These are phyloP conservation scores for Toxicodendron radicans DNA, from an alignment of 345 rosid genomes.

Conservation along the genomic window DNA sequence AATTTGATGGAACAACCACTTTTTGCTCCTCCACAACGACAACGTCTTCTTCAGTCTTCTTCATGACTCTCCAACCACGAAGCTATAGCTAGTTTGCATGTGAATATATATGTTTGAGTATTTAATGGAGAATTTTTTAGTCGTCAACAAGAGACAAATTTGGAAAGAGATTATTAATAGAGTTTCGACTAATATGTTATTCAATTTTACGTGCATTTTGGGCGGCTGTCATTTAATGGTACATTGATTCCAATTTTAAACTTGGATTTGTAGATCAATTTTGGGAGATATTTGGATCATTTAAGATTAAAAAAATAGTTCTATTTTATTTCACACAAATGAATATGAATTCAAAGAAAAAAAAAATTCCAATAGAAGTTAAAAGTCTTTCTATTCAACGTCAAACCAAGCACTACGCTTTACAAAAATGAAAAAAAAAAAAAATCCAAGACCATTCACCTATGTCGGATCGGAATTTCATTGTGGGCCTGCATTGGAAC, in stretches of 20 bases:
- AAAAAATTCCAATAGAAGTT: too few species aligned
- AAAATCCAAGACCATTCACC: not conserved
- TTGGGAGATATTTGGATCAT: too few species aligned
- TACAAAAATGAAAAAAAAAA: not conserved
- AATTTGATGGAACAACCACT: conserved; percentile 16
- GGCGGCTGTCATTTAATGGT: too few species aligned
- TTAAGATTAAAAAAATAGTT: too few species aligned
- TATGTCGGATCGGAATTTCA: not conserved
- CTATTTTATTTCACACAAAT: too few species aligned
- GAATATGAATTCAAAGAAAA: too few species aligned
- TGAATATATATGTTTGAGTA: too few species aligned
- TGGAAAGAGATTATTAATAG: not conserved
- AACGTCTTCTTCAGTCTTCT: not conserved
- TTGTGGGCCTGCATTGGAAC: not conserved
- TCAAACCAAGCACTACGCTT: not conserved
- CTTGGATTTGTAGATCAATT: too few species aligned
- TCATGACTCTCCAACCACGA: not conserved
- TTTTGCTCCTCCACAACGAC: conserved; percentile 17
- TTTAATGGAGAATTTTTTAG: not conserved
- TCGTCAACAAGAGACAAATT: not conserved
- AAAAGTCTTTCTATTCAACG: not conserved
- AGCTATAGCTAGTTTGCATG: not conserved
- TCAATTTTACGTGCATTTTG: not conserved
- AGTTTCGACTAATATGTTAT: too few species aligned
- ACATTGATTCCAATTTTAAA: too few species aligned